Percentiles rank a stretch among this genome's conserved stretches.
These are phyloP conservation scores for Cyberlindnera misumaiensis DNA, from an alignment of 805 yeast species.

Conservation along the genomic window DNA sequence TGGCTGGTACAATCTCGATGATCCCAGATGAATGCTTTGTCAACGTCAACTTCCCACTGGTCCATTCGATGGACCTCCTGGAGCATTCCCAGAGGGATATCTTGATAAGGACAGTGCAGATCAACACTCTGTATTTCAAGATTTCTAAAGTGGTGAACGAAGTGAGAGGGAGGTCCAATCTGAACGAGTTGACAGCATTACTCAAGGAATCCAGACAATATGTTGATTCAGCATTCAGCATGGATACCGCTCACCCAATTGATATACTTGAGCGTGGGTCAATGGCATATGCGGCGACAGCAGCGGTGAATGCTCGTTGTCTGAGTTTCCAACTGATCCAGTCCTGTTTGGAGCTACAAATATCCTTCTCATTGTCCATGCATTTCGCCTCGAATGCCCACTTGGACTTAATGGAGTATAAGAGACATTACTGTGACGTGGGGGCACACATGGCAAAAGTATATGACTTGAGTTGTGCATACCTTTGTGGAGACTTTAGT, in stretches of 20 bases:
- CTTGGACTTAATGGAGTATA: conserved; percentile 7
- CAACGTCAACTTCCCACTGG: conserved; percentile 14
- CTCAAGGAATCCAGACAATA: conserved; percentile 7
- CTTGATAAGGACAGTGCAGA: background rate
- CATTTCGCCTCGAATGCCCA: conserved; percentile 13
- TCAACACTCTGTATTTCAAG: conserved; percentile 6
- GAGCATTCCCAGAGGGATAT: conserved; percentile 11
- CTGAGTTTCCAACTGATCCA: conserved; percentile 7
- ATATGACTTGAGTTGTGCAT: conserved; percentile 9
- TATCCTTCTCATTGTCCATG: conserved; percentile 7
- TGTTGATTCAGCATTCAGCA: conserved; percentile 7
- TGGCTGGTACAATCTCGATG: conserved; percentile 11
- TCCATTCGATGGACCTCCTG: conserved; percentile 7
- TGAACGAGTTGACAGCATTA: conserved; percentile 3
- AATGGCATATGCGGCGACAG: conserved; percentile 3
- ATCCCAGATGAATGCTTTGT: conserved; percentile 5
- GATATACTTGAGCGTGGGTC: conserved; percentile 4
- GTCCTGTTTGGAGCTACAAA: conserved; percentile 7
- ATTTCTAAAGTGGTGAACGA: conserved; percentile 10
- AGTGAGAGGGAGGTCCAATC: conserved; percentile 5
- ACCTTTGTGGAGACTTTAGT: conserved; percentile 6
- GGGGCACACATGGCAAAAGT: background rate
- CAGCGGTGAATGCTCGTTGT: conserved; percentile 9
- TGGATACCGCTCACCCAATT: conserved; percentile 5
- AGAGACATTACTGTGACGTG: conserved; percentile 4